A percentile compares a stretch with the other conserved stretches of the same genome.
Conservation (phyloP, 2,329 filamentous ascomycete species). For the Beauveria sp. region DNA sequence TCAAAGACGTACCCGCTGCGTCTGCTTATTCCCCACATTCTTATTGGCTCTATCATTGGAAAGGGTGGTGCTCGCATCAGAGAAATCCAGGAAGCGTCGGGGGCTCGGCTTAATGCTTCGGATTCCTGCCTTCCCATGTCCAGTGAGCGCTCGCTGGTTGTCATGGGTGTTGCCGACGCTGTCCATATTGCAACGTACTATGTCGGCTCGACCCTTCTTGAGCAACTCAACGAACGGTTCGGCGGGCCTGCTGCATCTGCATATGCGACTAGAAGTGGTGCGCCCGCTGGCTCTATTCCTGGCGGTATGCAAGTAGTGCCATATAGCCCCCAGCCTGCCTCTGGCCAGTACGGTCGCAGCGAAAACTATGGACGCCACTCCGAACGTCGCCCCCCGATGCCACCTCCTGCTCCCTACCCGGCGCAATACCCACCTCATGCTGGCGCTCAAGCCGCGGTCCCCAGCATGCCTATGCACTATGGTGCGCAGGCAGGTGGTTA, state of each 20-base stretch:
- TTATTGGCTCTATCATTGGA: conserved; percentile 97
- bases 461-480: conserved; percentile 70
- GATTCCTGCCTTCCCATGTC: conserved; percentile 91
- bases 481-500: conserved; percentile 69
- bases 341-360: conserved; percentile 84
- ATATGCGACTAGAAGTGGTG: conserved; percentile 90
- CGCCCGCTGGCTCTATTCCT: conserved; percentile 85
- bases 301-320: conserved; percentile 99
- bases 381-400: conserved; percentile 67
- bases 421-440: conserved; percentile 63
- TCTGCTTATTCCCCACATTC: conserved; percentile 88
- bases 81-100: conserved; percentile 96
- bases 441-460: conserved; percentile 46
- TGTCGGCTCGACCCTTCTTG: conserved; percentile 92
- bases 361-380: conserved; percentile 75
- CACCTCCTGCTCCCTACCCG: conserved; percentile 57
- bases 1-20: conserved; percentile 97
- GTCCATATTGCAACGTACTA: conserved; percentile 99
- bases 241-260: conserved; percentile 95
- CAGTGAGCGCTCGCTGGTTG: conserved; percentile 93
- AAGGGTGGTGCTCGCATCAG: conserved; percentile 94
- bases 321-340: conserved; percentile 87
- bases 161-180: conserved; percentile 94
- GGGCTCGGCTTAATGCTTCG: conserved; percentile 91
- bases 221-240: conserved; percentile 95